Evolutionary conservation across 2,329 filamentous ascomycete genomes (phyloP), one percentile per base, ranked within the genome.

Genomic region (Colletotrichum echinochloae): DNA sequence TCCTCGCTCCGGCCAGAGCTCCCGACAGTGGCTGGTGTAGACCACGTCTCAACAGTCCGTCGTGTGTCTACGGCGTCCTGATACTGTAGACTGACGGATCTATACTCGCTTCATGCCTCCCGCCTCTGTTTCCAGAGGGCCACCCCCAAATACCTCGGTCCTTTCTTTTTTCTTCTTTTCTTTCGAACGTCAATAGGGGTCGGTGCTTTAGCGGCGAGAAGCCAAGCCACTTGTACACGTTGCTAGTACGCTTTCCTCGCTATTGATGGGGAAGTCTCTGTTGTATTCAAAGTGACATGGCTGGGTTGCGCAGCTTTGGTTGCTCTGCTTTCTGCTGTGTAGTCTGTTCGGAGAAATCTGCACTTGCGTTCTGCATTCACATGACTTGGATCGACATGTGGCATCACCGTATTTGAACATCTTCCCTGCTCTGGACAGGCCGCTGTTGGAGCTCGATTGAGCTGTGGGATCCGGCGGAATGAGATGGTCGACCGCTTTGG

Each of bases 351-450:
- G n/a, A 56, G 62, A 28, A 61, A 57, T 44, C 56, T 66, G 56
- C 56, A 37, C 41, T 23, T 26, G 28, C 39, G 33, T 46, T 57
- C 49, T 51, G 35, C 67, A 61, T 39, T 33, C 14, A 51, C 46
- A 57, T 66, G 60, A 35, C 51, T 62, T 61, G 63, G 56, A 67
- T 56, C 67, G 56, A 66, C 67, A 62, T 5, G 33, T 66, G 51
- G 48, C 62, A 49, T 66, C 56, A 26, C 28, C 46, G 18, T 12
- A 49, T 20, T 66, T n/a, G 44, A 52, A 44, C 18, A n/a, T 26
- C 39, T 49, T 63, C 51, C 67, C 63, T 67, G 64, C 46, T 28
- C 48, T 44, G 56, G 41, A 35, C 28, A 35, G 51, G 63, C 64
- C 56, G 63, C 14, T 56, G 56, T 67, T 46, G 35, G 51, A 57